These are phyloP conservation scores for Syzygium grande DNA, from an alignment of 345 rosid species.

Conservation along the genomic window DNA sequence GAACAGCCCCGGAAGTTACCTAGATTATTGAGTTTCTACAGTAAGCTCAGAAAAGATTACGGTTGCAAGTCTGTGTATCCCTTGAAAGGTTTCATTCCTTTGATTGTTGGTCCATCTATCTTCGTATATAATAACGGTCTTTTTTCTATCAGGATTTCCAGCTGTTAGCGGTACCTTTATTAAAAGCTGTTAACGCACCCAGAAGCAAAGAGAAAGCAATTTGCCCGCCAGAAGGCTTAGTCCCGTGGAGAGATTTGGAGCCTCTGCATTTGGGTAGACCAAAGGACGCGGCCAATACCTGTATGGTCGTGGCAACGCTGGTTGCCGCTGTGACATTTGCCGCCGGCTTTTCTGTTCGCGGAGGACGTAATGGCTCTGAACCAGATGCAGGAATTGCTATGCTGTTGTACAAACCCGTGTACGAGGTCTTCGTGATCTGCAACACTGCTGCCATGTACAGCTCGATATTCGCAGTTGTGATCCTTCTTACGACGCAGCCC, in stretches of 20 bases:
- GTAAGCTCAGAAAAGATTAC: no score
- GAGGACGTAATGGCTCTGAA: background rate
- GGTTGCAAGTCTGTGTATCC: no score
- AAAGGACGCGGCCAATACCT: background rate
- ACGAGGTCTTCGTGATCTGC: background rate
- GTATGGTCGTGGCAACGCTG: background rate
- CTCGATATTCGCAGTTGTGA: background rate
- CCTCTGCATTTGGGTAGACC: background rate
- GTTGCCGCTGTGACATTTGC: background rate
- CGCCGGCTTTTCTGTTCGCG: background rate
- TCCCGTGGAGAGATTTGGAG: background rate
- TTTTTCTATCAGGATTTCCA: background rate
- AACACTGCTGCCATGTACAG: background rate
- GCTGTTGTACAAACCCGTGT: background rate
- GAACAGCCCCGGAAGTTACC: no score
- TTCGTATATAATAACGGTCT: background rate
- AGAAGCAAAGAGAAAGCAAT: background rate
- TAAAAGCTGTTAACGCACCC: background rate
- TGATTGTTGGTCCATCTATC: background rate
- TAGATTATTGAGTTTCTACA: no score
- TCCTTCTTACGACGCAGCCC: background rate
- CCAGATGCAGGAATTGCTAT: background rate
- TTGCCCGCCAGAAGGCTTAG: background rate
- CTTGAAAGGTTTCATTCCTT: no score
- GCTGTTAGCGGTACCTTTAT: background rate